These are phyloP conservation scores for Kwoniella botswanensis DNA, from an alignment of 768 basidiomycete genomes.

Conservation along the genomic window DNA sequence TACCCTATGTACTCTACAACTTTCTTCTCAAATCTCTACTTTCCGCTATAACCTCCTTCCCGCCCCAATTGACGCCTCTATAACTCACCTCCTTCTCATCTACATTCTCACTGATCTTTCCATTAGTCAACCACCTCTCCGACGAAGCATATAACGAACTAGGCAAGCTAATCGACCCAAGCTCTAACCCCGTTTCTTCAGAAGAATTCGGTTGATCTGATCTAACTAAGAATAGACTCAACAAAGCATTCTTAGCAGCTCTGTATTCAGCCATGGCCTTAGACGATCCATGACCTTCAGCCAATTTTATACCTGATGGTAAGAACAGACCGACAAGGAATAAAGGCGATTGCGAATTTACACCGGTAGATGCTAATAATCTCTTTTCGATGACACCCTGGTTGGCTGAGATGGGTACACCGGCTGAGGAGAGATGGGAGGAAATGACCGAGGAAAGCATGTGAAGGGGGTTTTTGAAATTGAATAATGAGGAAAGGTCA, in stretches of 20 bases:
- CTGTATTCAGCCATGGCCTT: constrained; percentile 94
- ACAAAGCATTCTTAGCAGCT: constrained; percentile 62
- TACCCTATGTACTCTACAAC: not conserved
- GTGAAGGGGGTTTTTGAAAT: constrained; percentile 80
- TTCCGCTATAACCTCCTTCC: constrained; percentile 22
- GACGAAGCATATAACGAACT: constrained; percentile 5
- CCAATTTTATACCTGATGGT: constrained; percentile 76
- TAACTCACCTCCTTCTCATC: constrained; percentile 1
- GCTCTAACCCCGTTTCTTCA: not conserved
- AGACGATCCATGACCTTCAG: constrained; percentile 92
- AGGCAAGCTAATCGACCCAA: not conserved
- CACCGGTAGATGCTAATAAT: constrained; percentile 89
- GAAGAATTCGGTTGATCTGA: constrained; percentile 28
- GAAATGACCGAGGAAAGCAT: constrained; percentile 74
- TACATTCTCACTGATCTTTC: not conserved
- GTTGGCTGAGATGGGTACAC: constrained; percentile 53
- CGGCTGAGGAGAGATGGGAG: constrained; percentile 61
- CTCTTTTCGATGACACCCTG: constrained; percentile 52
- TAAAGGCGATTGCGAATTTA: constrained; percentile 84
- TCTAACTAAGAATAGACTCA: constrained; percentile 48
- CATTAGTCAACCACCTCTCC: constrained; percentile 3
- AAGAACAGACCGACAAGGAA: constrained; percentile 95
- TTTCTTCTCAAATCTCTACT: constrained; percentile 20
- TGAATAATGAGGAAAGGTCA: constrained; percentile 77
- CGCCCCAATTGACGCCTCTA: constrained; percentile 23